A percentile compares a stretch with the other conserved stretches of the same genome.
phyloP scores from a whole-genome alignment of 495 filamentous ascomycete genomes.

The Terfezia claveryi region DNA sequence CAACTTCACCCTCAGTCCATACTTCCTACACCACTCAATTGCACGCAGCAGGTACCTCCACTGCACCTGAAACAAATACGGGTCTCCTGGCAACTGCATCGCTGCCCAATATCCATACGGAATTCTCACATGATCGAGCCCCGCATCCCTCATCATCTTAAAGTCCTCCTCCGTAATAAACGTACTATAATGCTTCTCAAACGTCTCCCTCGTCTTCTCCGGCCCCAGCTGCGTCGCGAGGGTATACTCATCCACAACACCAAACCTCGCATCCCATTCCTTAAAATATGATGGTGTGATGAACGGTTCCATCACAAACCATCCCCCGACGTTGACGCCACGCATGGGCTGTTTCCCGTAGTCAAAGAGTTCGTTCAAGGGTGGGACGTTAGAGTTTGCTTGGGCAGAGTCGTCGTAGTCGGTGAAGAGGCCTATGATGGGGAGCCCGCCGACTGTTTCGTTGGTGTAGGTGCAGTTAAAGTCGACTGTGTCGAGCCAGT shows the following conservation, averaged over 20 bases:
- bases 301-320: constrained; percentile 85
- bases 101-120: constrained; percentile 93
- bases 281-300: constrained; percentile 83
- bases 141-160: constrained; percentile 60
- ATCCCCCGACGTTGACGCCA: constrained; percentile 85
- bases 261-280: constrained; percentile 34
- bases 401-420: constrained; percentile 65
- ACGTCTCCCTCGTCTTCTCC: constrained; percentile 31
- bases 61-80: constrained; percentile 64
- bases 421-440: constrained; percentile 72
- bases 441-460: constrained; percentile 60
- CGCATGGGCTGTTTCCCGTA: constrained; percentile 63
- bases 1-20: constrained; percentile 82
- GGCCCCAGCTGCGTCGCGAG: constrained; percentile 46
- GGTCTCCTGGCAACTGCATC: constrained; percentile 61
- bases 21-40: constrained; percentile 84
- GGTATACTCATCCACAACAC: constrained; percentile 76
- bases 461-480: constrained; percentile 92
- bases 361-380: constrained; percentile 47
- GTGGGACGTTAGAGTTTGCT: constrained; percentile 59
- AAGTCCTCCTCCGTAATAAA: constrained; percentile 75
- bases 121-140: constrained; percentile 89
- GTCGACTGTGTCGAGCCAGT: constrained; percentile 76
- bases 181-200: constrained; percentile 77
- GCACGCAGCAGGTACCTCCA: constrained; percentile 88